These are phyloP conservation scores for Lotmaria passim DNA, from an alignment of 208 protist species.

Conservation along the genomic window DNA sequence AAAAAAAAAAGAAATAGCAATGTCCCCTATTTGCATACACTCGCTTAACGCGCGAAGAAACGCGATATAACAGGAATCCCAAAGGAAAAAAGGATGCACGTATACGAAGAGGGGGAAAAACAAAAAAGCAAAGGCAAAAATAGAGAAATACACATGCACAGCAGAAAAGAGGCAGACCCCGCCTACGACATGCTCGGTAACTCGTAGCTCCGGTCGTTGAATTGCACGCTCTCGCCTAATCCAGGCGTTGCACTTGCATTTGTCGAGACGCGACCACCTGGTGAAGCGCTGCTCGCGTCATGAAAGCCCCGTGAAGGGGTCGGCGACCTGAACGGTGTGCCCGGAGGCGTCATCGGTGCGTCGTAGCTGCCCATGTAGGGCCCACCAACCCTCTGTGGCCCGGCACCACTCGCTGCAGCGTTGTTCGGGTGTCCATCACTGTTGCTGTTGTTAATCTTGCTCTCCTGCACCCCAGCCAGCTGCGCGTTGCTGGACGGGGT, in stretches of 20 bases:
- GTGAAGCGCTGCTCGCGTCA: neutral
- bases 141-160: neutral
- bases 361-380: conserved; percentile 13
- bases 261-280: neutral
- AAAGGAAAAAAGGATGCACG: neutral
- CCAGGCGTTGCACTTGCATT: conserved; percentile 11
- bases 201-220: conserved; percentile 8
- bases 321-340: neutral
- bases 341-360: conserved; percentile 20
- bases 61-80: neutral
- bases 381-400: too few relatives aligned
- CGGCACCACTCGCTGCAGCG: too few relatives aligned
- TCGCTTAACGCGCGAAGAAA: too few relatives aligned
- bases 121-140: conserved; percentile 1
- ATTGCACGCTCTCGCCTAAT: conserved; percentile 10
- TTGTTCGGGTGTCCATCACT: neutral
- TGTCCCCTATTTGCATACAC: neutral
- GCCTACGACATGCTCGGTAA: neutral
- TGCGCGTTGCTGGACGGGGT: too few relatives aligned
- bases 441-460: neutral
- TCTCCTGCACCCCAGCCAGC: neutral
- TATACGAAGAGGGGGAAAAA: neutral
- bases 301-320: neutral
- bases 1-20: conserved; percentile 3
- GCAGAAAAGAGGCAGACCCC: neutral